Base-by-base conservation (phyloP, 176 grass and related monocot genomes). In the Zizania latifolia region DNA sequence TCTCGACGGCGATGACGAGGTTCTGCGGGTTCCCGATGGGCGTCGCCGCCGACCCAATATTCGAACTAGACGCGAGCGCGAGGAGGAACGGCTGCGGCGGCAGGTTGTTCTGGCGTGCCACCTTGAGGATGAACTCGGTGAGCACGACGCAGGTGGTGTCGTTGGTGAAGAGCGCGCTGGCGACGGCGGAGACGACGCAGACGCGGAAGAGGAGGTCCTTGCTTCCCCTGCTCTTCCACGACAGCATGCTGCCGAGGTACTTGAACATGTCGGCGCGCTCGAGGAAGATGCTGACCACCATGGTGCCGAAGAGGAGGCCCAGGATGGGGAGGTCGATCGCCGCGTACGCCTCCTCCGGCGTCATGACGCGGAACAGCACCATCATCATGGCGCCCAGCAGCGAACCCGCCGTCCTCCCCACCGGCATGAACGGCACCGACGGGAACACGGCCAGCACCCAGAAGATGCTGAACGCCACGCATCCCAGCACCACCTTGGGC, bases 1-100 rank as follows among this genome's bases (percentile, higher is more conserved):
- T 94, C 35, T 86, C 77, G 24, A 88, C 86, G 51, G 95, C 95
- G 70, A 99, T 99, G 51, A 99, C 92, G 17, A 99, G 79, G 84
- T 99, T 99, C 81, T 99, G 95, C 36, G 95, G 95, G 84, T 99
- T 99, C 1, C 95, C 95, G 70, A 99, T 99, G 8, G 95, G 95
- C 14, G 95, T 99, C 0, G 89, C 79, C 5, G 95, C 37, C 0
- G 95, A 99, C 1, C 95, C 95, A 40, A 99, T 94, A 82, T 99
- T 99, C 35, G 95, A 86, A 70, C 95, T 99, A 30, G 91, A 92
- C 0, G 95, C 95, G 7, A 99, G 86, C 1, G 91, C 95, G 1
- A 99, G 90, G 23, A 99, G 92, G 71, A 95, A 99, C 0, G 96
- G 96, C 85, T 99, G 92, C 44, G 96, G 85, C 4, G 92, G 92